Evolutionary conservation across 2,329 filamentous ascomycete species (phyloP).

Genomic region (Akanthomyces lecanii): DNA sequence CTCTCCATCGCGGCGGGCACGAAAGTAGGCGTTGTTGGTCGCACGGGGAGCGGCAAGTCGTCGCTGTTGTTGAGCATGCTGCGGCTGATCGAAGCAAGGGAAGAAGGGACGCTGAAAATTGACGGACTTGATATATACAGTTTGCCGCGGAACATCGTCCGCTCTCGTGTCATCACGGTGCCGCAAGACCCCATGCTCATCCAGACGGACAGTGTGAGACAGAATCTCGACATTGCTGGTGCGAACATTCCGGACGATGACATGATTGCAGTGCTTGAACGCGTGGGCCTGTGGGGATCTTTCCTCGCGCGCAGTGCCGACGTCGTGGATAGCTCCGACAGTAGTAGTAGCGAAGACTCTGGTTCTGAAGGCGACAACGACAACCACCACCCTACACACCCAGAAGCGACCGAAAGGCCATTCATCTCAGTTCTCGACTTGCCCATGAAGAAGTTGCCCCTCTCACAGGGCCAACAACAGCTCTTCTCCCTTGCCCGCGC

Average conservation of each 20-base stretch:
- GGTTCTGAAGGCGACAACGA: not conserved
- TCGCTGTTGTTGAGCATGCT: slow-evolving; percentile 41
- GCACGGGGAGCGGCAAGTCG: slow-evolving; percentile 47
- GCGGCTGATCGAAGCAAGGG: slow-evolving; percentile 38
- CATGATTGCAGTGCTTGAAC: not conserved
- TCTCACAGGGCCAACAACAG: slow-evolving; percentile 11
- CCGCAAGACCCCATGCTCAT: slow-evolving; percentile 17
- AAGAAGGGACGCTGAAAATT: slow-evolving; percentile 26
- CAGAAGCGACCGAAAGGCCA: not conserved
- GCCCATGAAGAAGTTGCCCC: not conserved
- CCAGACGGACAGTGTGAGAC: slow-evolving; percentile 17
- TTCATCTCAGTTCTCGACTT: not conserved
- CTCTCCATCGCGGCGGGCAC: slow-evolving; percentile 42
- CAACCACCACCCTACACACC: not conserved
- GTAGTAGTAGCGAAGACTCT: no score
- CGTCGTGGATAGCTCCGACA: no score
- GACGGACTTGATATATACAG: no score
- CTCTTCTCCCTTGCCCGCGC: slow-evolving; percentile 8
- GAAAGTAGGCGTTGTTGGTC: slow-evolving; percentile 45
- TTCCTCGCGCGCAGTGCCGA: not conserved
- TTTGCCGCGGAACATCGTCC: slow-evolving; percentile 36
- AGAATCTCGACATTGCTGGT: slow-evolving; percentile 16
- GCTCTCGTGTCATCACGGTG: slow-evolving; percentile 32
- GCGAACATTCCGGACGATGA: slow-evolving; percentile 10
- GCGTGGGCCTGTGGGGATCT: not conserved